Conservation (phyloP, 306 rosid genomes). For the Styphnolobium japonicum region DNA sequence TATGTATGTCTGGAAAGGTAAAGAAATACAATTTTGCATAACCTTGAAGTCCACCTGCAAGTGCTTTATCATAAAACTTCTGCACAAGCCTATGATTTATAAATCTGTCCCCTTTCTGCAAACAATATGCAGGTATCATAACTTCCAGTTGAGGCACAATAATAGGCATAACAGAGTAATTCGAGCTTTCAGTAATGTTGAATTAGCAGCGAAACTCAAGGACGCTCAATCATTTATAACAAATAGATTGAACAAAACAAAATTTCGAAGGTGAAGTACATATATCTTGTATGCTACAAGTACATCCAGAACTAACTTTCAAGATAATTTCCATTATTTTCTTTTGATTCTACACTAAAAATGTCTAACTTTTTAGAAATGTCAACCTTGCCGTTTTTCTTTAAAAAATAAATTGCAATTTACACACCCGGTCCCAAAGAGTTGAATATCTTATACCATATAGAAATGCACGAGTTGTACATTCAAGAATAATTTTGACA, state of each 20-base stretch:
- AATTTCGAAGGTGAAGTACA: slow-evolving; percentile 12
- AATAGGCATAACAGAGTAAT: slow-evolving; percentile 11
- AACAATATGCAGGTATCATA: slow-evolving; percentile 17
- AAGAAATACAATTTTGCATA: slow-evolving; percentile 81
- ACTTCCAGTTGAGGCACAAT: slow-evolving; percentile 14
- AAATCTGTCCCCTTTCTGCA: slow-evolving; percentile 91
- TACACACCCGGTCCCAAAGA: background rate
- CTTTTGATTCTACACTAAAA: too few relatives aligned
- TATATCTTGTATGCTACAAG: background rate
- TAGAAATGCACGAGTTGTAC: background rate
- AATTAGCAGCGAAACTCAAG: slow-evolving; percentile 11
- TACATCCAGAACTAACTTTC: slow-evolving; percentile 2
- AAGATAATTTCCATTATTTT: background rate
- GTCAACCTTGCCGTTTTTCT: background rate
- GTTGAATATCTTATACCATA: background rate
- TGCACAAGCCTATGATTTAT: slow-evolving; percentile 80
- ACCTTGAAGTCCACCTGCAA: slow-evolving; percentile 80
- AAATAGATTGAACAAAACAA: background rate
- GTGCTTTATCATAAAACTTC: slow-evolving; percentile 83
- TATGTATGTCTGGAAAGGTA: slow-evolving; percentile 18
- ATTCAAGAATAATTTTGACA: background rate
- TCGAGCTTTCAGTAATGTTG: background rate
- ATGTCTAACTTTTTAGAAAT: too few relatives aligned
- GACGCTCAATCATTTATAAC: background rate
- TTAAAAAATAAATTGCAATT: background rate